These are phyloP conservation scores for Penstemon barbatus DNA, from an alignment of 257 asterid species.

Conservation along the genomic window DNA sequence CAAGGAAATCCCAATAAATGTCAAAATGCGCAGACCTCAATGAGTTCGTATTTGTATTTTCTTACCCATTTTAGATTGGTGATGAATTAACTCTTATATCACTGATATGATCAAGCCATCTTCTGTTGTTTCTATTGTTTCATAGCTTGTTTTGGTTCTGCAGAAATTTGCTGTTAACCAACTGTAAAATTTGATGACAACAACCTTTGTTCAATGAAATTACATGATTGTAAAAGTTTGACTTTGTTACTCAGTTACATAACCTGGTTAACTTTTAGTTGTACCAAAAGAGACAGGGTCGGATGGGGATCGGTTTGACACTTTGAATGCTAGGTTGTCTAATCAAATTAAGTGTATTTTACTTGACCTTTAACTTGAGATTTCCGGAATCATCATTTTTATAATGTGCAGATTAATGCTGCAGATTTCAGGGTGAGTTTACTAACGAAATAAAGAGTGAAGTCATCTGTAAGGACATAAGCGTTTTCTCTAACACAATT, in stretches of 20 bases:
- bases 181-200: conserved; percentile 18
- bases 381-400: too few relatives aligned
- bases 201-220: background rate
- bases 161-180: background rate
- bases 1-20: conserved; percentile 59
- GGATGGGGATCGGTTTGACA: too few relatives aligned
- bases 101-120: background rate
- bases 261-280: background rate
- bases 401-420: too few relatives aligned
- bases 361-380: too few relatives aligned
- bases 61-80: conserved; percentile 1
- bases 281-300: too few relatives aligned
- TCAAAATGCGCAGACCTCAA: conserved; percentile 65
- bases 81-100: background rate
- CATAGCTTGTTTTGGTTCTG: conserved; percentile 11
- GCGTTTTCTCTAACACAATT: too few relatives aligned
- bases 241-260: background rate
- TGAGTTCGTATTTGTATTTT: conserved; percentile 18
- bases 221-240: background rate
- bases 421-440: too few relatives aligned
- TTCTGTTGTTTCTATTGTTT: conserved; percentile 20
- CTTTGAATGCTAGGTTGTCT: too few relatives aligned
- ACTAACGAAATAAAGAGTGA: too few relatives aligned
- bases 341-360: too few relatives aligned
- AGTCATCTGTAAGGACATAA: too few relatives aligned